Conservation (phyloP, 2,329 filamentous ascomycete species). For the Phialophora macrospora region DNA sequence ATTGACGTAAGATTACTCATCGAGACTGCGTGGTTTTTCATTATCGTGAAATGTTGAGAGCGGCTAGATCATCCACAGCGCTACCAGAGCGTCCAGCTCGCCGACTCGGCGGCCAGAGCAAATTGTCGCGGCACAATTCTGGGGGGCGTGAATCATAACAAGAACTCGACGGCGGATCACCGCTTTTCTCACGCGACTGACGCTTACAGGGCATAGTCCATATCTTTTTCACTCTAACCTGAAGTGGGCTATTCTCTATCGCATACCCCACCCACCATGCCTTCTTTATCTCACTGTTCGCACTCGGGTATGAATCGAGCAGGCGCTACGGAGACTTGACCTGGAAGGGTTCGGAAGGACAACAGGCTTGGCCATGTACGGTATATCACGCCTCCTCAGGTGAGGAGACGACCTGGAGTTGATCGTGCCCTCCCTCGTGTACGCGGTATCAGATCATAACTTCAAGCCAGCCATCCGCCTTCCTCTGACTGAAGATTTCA, state of each 20-base stretch:
- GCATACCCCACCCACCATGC: neutral
- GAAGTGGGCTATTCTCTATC: neutral
- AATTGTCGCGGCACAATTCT: neutral
- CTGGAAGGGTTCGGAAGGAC: too few species aligned
- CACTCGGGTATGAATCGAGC: neutral
- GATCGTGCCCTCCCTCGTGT: neutral
- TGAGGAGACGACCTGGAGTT: too few species aligned
- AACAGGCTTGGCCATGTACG: too few species aligned
- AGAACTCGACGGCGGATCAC: too few species aligned
- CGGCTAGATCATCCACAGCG: neutral
- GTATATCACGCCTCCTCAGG: neutral
- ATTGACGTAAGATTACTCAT: slow-evolving; percentile 3
- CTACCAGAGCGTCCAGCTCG: too few species aligned
- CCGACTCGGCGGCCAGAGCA: too few species aligned
- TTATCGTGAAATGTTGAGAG: neutral
- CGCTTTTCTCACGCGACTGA: neutral
- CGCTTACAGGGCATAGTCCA: neutral
- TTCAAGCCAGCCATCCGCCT: neutral
- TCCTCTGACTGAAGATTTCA: neutral
- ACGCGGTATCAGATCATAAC: neutral
- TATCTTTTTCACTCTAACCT: neutral
- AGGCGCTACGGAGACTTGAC: neutral
- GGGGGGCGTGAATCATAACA: too few species aligned
- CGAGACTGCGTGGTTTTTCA: neutral
- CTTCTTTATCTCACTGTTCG: neutral